Conservation (phyloP, 148 eudicot genomes). For the Chenopodium formosanum region DNA sequence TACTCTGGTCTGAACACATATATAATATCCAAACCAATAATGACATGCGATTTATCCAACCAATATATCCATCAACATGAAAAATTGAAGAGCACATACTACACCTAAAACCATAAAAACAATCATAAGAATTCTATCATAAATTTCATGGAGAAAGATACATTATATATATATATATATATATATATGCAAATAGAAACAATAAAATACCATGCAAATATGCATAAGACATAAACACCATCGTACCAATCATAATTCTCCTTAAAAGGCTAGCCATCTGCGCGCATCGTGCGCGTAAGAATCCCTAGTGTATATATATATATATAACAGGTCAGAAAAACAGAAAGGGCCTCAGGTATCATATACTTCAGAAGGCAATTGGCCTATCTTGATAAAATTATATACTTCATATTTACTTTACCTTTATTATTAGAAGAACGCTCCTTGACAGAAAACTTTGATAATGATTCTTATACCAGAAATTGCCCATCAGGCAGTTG, state of each 20-base stretch:
- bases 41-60: background rate
- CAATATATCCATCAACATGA: background rate
- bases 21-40: too few species aligned
- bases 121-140: too few species aligned
- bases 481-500: slow-evolving; percentile 25
- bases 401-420: slow-evolving; percentile 1
- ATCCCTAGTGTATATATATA: too few species aligned
- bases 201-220: too few species aligned
- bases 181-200: too few species aligned
- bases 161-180: too few species aligned
- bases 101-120: background rate
- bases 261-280: too few species aligned
- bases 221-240: too few species aligned
- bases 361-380: background rate
- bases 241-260: too few species aligned
- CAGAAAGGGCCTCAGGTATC: background rate
- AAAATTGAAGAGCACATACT: background rate
- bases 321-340: background rate
- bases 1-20: background rate
- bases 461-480: slow-evolving; percentile 1
- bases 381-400: background rate
- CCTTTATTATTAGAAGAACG: slow-evolving; percentile 16
- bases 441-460: background rate
- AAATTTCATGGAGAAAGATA: too few species aligned
- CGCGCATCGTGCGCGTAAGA: too few species aligned